A percentile compares a stretch with the other conserved stretches of the same genome.
These are phyloP conservation scores for Backusella luteola DNA, from an alignment of 192 early-diverging fungal genomes.

Conservation along the genomic window DNA sequence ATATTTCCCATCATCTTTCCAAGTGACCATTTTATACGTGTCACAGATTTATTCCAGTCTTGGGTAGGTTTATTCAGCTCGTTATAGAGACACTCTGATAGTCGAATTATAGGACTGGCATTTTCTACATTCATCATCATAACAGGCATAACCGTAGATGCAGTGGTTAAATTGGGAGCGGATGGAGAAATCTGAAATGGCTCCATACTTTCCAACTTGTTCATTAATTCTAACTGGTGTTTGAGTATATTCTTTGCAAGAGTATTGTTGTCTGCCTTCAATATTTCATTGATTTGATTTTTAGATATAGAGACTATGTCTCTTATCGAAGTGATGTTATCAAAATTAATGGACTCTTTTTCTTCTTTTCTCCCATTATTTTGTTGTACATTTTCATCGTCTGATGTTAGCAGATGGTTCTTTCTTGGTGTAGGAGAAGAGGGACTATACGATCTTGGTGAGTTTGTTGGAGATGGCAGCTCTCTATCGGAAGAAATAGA, in stretches of 20 bases:
- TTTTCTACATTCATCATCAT: background rate
- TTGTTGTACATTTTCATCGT: background rate
- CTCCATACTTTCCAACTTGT: background rate
- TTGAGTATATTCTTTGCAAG: slow-evolving; percentile 1
- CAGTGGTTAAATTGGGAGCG: background rate
- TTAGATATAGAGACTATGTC: background rate
- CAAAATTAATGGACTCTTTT: background rate
- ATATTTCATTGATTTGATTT: background rate
- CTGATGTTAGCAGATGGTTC: background rate
- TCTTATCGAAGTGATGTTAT: background rate
- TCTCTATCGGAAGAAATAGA: background rate
- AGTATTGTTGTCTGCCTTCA: background rate
- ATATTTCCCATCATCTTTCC: slow-evolving; percentile 2
- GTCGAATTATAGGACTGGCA: background rate
- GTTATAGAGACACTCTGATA: background rate
- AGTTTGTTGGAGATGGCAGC: background rate
- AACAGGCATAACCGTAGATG: background rate
- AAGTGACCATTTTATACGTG: slow-evolving; percentile 5
- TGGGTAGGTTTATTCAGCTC: background rate
- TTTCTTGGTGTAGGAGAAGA: background rate
- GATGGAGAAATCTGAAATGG: background rate
- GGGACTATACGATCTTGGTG: background rate
- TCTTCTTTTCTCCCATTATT: background rate
- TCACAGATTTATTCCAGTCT: background rate
- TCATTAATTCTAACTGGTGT: background rate